Percentiles rank a stretch among this genome's conserved stretches.
Evolutionary conservation across 2,329 filamentous ascomycete species (phyloP).

Genomic region (Ceratocystis alfenasii): DNA sequence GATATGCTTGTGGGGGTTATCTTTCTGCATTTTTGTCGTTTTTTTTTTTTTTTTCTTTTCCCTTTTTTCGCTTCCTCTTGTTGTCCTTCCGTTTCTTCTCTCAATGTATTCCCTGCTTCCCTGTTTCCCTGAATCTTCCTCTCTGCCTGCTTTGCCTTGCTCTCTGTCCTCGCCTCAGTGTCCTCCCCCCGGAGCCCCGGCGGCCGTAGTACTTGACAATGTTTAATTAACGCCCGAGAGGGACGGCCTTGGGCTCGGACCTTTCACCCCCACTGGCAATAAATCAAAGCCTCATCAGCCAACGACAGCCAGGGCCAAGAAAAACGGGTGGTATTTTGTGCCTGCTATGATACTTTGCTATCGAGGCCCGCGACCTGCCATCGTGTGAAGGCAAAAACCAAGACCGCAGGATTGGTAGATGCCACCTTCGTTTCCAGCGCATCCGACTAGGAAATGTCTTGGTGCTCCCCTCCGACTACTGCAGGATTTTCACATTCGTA

Average conservation of each 20-base stretch:
- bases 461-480: background rate
- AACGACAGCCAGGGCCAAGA: background rate
- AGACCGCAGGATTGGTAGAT: background rate
- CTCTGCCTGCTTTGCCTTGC: background rate
- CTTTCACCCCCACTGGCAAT: background rate
- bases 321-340: background rate
- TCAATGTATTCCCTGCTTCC: background rate
- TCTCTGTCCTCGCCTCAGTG: background rate
- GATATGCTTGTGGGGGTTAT: too few relatives aligned
- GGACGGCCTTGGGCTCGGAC: background rate
- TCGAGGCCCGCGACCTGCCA: background rate
- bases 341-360: background rate
- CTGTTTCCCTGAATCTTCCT: background rate
- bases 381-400: too few relatives aligned
- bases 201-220: background rate
- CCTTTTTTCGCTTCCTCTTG: background rate
- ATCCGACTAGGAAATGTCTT: background rate
- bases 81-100: background rate
- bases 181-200: background rate
- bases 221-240: constrained; percentile 3
- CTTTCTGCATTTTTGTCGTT: too few relatives aligned
- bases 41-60: too few relatives aligned
- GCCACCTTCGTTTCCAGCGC: background rate
- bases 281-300: background rate
- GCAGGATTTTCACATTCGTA: constrained; percentile 4